Evolutionary conservation across 2,329 filamentous ascomycete genomes (phyloP).

Genomic region (Xylariaceae sp.): DNA sequence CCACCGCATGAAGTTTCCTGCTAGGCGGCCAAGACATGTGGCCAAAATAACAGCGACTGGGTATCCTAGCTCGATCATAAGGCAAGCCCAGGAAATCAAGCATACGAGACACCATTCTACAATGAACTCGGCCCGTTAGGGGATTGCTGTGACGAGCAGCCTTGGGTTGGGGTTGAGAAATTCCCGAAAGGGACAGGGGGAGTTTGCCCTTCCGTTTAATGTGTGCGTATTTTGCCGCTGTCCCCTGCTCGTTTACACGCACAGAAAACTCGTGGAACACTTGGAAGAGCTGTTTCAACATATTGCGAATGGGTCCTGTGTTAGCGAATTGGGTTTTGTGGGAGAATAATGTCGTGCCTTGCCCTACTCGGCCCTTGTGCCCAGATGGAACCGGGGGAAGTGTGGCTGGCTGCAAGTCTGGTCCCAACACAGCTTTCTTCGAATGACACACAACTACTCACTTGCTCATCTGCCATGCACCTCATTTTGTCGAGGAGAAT

Average conservation of each 20-base stretch:
- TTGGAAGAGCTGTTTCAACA: slow-evolving; percentile 29
- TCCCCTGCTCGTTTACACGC: slow-evolving; percentile 29
- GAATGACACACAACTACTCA: slow-evolving; percentile 4
- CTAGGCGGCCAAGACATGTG: slow-evolving; percentile 31
- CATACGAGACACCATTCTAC: slow-evolving; percentile 38
- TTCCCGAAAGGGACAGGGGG: slow-evolving; percentile 33
- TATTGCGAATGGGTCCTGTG: slow-evolving; percentile 28
- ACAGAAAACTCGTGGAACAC: slow-evolving; percentile 29
- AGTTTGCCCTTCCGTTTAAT: slow-evolving; percentile 37
- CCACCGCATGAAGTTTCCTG: slow-evolving; percentile 32
- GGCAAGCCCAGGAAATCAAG: slow-evolving; percentile 26
- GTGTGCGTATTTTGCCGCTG: slow-evolving; percentile 39
- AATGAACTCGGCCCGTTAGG: slow-evolving; percentile 38
- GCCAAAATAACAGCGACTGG: slow-evolving; percentile 29
- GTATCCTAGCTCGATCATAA: slow-evolving; percentile 29
- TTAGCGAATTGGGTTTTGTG: slow-evolving; percentile 35
- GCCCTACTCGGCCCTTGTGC: slow-evolving; percentile 18
- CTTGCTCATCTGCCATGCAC: neutral
- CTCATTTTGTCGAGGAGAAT: neutral
- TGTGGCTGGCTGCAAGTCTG: slow-evolving; percentile 17
- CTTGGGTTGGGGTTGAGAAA: slow-evolving; percentile 20
- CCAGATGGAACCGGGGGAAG: neutral
- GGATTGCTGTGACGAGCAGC: slow-evolving; percentile 29
- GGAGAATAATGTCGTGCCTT: slow-evolving; percentile 29
- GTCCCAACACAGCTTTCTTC: slow-evolving; percentile 12